phyloP scores from a whole-genome alignment of 495 filamentous ascomycete genomes.

The Tricharina praecox region DNA sequence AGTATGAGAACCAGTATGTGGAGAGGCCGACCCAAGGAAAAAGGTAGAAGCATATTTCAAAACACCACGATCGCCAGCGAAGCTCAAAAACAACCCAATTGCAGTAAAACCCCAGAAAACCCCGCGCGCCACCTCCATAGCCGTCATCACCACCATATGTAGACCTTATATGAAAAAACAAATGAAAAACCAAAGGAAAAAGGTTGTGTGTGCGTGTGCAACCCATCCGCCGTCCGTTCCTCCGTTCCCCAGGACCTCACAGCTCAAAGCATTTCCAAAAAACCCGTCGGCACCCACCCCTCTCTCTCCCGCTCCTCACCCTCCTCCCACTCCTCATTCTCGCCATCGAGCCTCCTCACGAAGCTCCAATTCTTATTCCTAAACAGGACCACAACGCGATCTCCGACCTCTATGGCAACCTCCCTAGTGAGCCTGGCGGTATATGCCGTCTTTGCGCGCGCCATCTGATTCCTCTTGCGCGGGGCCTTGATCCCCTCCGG shows the following conservation, averaged over 20 bases:
- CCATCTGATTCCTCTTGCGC: background rate
- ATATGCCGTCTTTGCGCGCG: background rate
- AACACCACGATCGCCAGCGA: background rate
- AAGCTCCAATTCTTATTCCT: slow-evolving; percentile 2
- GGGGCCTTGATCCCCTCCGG: background rate
- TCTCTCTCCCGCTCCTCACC: no score
- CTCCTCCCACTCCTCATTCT: no score
- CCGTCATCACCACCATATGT: background rate
- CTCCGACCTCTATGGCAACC: background rate
- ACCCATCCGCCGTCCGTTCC: background rate
- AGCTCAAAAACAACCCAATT: background rate
- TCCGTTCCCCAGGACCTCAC: background rate
- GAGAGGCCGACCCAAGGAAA: no score
- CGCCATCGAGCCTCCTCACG: background rate
- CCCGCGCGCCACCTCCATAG: background rate
- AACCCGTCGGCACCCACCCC: slow-evolving; percentile 1
- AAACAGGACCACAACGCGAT: background rate
- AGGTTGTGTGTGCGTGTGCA: background rate
- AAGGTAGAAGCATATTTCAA: background rate
- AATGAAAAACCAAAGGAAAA: background rate
- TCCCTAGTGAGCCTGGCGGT: background rate
- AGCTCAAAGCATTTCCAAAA: slow-evolving; percentile 1
- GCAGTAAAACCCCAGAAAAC: background rate
- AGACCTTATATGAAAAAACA: background rate
- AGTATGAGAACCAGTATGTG: no score